A percentile compares a stretch with the other conserved stretches of the same genome.
These are phyloP conservation scores for Rhytidiadelphus loreus DNA, from an alignment of 225 moss, liverwort and hornwort genomes.

Conservation along the genomic window DNA sequence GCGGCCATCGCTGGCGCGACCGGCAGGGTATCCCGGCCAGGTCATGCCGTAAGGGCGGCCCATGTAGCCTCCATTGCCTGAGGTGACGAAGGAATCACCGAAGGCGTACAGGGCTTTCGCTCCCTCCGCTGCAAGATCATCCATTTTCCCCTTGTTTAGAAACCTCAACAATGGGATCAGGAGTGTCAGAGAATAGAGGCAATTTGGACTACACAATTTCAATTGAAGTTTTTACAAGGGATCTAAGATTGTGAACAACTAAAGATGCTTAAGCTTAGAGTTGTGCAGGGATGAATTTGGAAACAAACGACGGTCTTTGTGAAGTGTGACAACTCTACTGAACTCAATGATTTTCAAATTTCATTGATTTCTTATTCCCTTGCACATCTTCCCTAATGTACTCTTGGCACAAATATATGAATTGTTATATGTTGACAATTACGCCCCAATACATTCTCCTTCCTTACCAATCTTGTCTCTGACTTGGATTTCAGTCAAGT, in stretches of 20 bases:
- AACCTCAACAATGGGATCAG: not conserved
- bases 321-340: not conserved
- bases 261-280: not conserved
- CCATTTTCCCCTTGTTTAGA: not conserved
- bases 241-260: not conserved
- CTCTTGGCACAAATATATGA: not conserved
- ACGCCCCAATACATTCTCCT: not conserved
- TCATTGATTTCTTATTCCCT: not conserved
- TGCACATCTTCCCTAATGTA: not conserved
- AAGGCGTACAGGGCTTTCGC: constrained; percentile 37
- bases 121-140: not conserved
- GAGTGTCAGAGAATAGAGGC: not conserved
- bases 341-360: not conserved
- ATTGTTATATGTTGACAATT: no score
- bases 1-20: constrained; percentile 42
- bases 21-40: constrained; percentile 27
- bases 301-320: no score
- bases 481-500: not conserved
- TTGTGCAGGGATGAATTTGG: not conserved
- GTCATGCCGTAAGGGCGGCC: constrained; percentile 24
- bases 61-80: constrained; percentile 28
- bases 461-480: not conserved
- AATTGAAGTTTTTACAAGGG: not conserved
- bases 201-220: not conserved
- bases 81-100: constrained; percentile 35